Evolutionary conservation across 148 eudicot genomes (phyloP).

Genomic region (Arbutus unedo): DNA sequence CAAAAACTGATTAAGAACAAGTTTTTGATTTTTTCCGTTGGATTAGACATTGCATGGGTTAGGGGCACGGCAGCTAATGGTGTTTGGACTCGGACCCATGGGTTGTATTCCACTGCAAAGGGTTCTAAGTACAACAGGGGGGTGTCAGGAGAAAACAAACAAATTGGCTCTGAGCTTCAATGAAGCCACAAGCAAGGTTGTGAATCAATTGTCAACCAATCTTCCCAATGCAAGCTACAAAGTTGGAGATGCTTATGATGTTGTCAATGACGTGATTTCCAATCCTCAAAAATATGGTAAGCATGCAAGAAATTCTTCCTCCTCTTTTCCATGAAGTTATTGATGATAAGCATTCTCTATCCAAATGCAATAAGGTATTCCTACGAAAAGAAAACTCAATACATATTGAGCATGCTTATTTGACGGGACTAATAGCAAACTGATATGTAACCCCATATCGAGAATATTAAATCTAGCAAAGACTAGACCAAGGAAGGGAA

Average conservation of each 20-base stretch:
- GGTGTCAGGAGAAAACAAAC: conserved; percentile 72
- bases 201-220: conserved; percentile 36
- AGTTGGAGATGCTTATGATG: conserved; percentile 85
- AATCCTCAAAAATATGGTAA: conserved; percentile 69
- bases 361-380: neutral
- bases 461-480: too few species aligned
- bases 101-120: conserved; percentile 95
- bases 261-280: conserved; percentile 66
- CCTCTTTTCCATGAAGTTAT: too few species aligned
- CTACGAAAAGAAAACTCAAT: neutral
- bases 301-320: neutral
- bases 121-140: conserved; percentile 60
- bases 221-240: conserved; percentile 59
- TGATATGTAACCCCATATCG: too few species aligned
- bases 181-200: conserved; percentile 39
- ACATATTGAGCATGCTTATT: too few species aligned
- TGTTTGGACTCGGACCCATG: conserved; percentile 86
- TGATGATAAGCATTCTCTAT: neutral
- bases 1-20: too few species aligned
- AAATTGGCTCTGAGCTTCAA: conserved; percentile 61
- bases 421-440: too few species aligned
- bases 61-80: conserved; percentile 72
- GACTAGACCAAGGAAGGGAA: too few species aligned
- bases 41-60: conserved; percentile 54
- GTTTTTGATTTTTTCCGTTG: neutral